Evolutionary conservation across 805 yeast genomes (phyloP), one percentile per base, ranked within the genome.

Genomic region (Starmerella apis): DNA sequence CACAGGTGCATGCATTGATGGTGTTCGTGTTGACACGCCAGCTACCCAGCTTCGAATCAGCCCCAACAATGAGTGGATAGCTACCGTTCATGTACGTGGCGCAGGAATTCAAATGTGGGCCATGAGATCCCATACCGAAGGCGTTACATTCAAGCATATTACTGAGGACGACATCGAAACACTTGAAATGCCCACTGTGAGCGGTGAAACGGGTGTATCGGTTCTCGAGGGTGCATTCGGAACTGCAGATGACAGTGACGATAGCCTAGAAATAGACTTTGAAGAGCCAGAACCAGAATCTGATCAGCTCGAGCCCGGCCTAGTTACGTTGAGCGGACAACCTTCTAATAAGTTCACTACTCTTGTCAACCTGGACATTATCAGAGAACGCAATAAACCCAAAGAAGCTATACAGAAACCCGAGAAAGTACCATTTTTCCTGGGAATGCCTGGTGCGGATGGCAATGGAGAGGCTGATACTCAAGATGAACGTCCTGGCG

Each of bases 1-100:
- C 37, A 83, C 96, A 1, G 97, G 98, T 44, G 86, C 88, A 1
- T 90, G 97, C 66, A 86, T 92, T 50, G 98, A 92, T 68, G 96
- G 96, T 55, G 80, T 90, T 16, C 69, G 71, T 47, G 74, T 92
- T 23, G 79, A 82, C 1, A 78, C 74, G 58, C 88, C 87, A n/a
- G 94, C 83, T 3, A 86, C 96, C 0, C 71, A 76, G 48, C 71
- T 94, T 28, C 78, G 81, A 61, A 76, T 92, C 56, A 84, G 96
- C 14, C 94, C 94, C 2, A 73, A 79, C 49, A 95, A 95, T 39
- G 96, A 92, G 58, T 78, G 81, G 65, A 72, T 92, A 49, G 97
- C 96, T 0, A 88, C 97, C 0, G 74, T 94, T 0, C 97, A 92
- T 67, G 96, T 87, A 18, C 73, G 78, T 20, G 94, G 92, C 10